These are phyloP conservation scores for Mercurialis annua DNA, from an alignment of 345 rosid species.

Conservation along the genomic window DNA sequence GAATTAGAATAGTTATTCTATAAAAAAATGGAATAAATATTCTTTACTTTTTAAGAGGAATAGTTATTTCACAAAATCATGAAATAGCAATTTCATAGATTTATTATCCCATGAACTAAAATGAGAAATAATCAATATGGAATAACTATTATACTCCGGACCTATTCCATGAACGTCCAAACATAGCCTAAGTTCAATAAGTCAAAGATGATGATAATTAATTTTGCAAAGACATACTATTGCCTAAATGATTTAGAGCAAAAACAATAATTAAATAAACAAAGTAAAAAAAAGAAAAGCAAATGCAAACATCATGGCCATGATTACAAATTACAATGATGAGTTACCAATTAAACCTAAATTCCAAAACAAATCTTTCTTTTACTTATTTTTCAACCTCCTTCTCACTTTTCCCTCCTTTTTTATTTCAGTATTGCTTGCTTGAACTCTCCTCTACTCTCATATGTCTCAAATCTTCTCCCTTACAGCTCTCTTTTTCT, in stretches of 20 bases:
- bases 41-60: too few species aligned
- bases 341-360: conserved; percentile 38
- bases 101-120: too few species aligned
- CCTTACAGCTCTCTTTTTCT: conserved; percentile 3
- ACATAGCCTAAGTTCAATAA: not conserved
- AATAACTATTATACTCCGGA: too few species aligned
- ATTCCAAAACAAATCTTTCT: conserved; percentile 26
- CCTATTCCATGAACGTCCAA: too few species aligned
- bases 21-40: too few species aligned
- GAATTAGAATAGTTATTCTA: too few species aligned
- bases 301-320: conserved; percentile 20
- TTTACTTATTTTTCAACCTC: conserved; percentile 26
- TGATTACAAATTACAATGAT: conserved; percentile 48
- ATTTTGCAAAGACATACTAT: too few species aligned
- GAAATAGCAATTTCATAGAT: too few species aligned
- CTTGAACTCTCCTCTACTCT: conserved; percentile 21
- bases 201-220: not conserved
- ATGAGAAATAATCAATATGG: too few species aligned
- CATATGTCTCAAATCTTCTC: conserved; percentile 9
- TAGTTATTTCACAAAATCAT: too few species aligned
- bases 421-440: conserved; percentile 2
- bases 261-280: not conserved
- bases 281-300: conserved; percentile 6
- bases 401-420: conserved; percentile 32
- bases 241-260: not conserved